Percentiles rank a stretch among this genome's conserved stretches.
Conservation (phyloP, 2,329 filamentous ascomycete genomes). For the Fusarium illudens region DNA sequence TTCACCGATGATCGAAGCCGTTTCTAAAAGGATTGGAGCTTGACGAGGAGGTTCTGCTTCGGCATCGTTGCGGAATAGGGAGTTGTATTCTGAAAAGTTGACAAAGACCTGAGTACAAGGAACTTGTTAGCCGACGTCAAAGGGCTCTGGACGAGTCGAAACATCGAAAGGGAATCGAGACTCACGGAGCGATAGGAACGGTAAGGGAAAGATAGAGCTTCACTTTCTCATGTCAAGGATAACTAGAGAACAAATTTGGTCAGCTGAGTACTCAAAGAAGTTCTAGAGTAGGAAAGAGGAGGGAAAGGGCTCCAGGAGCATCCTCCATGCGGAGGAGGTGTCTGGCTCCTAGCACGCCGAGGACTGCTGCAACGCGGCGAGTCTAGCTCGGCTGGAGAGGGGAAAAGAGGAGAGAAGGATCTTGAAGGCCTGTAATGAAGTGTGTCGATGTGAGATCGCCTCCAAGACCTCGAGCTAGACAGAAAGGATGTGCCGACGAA, state of each 20-base stretch:
- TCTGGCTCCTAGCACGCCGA: neutral
- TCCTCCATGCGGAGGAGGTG: neutral
- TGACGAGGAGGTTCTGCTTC: neutral
- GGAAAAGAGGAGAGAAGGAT: neutral
- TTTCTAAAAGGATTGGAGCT: no score
- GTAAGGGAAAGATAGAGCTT: neutral
- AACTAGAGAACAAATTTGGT: neutral
- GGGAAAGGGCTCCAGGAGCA: neutral
- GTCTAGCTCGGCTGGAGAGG: neutral
- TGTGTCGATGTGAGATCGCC: neutral
- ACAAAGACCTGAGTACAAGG: neutral
- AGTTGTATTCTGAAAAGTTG: no score
- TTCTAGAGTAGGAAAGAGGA: neutral
- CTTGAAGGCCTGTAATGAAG: neutral
- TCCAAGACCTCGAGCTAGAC: neutral
- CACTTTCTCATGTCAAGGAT: neutral
- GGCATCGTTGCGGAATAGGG: neutral
- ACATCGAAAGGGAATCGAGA: neutral
- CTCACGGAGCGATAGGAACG: neutral
- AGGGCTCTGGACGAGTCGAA: neutral
- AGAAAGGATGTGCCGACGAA: neutral
- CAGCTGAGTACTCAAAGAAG: neutral
- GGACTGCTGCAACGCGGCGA: neutral
- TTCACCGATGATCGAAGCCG: no score
- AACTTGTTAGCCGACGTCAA: neutral